Evolutionary conservation across 2,329 filamentous ascomycete genomes (phyloP).

Genomic region (Penicillium sp.): DNA sequence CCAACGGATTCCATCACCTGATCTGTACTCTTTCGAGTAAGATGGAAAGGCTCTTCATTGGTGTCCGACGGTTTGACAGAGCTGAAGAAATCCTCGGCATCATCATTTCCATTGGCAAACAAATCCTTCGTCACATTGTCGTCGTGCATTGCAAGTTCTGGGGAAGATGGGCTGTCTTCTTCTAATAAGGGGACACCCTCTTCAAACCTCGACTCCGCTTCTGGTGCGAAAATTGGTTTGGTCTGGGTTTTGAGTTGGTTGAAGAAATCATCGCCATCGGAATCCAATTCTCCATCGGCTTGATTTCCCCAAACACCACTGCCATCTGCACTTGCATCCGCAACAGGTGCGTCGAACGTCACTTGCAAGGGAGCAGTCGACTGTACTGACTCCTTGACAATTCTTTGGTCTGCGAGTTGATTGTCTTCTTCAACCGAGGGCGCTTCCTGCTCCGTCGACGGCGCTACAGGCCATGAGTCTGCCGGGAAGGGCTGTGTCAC

Average conservation of each 20-base stretch:
- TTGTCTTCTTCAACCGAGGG: neutral
- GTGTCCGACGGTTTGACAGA: slow-evolving; percentile 19
- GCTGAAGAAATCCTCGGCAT: slow-evolving; percentile 40
- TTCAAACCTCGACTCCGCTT: slow-evolving; percentile 63
- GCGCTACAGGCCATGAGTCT: neutral
- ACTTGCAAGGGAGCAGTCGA: slow-evolving; percentile 2
- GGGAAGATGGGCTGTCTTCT: slow-evolving; percentile 37
- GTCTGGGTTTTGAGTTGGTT: slow-evolving; percentile 48
- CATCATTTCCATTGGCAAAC: slow-evolving; percentile 42
- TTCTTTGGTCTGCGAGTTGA: neutral
- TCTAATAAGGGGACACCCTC: slow-evolving; percentile 66
- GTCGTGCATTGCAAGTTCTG: slow-evolving; percentile 27
- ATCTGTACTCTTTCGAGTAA: slow-evolving; percentile 45
- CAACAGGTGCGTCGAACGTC: slow-evolving; percentile 7
- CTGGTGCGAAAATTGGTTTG: slow-evolving; percentile 39
- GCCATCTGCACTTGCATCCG: slow-evolving; percentile 13
- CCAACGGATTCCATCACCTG: slow-evolving; percentile 40
- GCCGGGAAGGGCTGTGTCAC: neutral
- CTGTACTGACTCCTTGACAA: slow-evolving; percentile 1
- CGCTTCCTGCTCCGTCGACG: neutral
- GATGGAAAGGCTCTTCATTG: slow-evolving; percentile 18
- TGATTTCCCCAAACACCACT: slow-evolving; percentile 46
- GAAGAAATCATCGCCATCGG: slow-evolving; percentile 62
- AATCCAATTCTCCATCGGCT: slow-evolving; percentile 51
- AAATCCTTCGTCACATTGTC: slow-evolving; percentile 28